Evolutionary conservation across 768 basidiomycete species (phyloP), one percentile per base, ranked within the genome.

Genomic region (Kwoniella bestiolae): DNA sequence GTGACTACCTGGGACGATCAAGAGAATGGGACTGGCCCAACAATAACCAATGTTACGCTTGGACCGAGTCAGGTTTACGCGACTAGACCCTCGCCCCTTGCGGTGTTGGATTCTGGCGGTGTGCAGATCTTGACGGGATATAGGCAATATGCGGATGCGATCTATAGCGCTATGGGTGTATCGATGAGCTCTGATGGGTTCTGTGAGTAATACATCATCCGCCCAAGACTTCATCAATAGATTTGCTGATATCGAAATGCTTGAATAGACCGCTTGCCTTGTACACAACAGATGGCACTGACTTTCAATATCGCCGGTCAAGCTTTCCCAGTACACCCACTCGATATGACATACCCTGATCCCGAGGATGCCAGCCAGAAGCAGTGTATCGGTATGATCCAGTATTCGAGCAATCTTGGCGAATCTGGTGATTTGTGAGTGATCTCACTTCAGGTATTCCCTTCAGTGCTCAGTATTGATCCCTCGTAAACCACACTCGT

Each of bases 31-130:
- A 50, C 56, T 3, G 72, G 72, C 0, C 28, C 64, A n/a, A 68
- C 47, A 1, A 56, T 35, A 0, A 60, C 55, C 11, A 63, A 41
- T n/a, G 47, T 78, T 34, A 49, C 68, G 4, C 70, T 78, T 8
- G 74, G 72, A 11, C 45, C 66, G 4, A 75, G 74, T 62, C 50
- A 50, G 52, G 68, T 71, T 8, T 67, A 72, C 21, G 26, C 69
- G 3, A 35, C 56, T 6, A 69, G 71, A 41, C 65, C 60, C 31
- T 67, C 61, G 7, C 79, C 79, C 0, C 60, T 80, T 9, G 79
- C 75, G 1, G 78, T 80, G 1, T 52, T 80, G 26, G 79, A 80
- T 59, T 80, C 79, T 0, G 79, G 79, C 49, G 79, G 79, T 23
- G 71, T 76, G 51, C 73, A 71, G 50, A 76, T 80, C 31, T 49